These are phyloP conservation scores for Limnomonas spitsbergensis DNA, from an alignment of 139 green algal genomes.

Conservation along the genomic window DNA sequence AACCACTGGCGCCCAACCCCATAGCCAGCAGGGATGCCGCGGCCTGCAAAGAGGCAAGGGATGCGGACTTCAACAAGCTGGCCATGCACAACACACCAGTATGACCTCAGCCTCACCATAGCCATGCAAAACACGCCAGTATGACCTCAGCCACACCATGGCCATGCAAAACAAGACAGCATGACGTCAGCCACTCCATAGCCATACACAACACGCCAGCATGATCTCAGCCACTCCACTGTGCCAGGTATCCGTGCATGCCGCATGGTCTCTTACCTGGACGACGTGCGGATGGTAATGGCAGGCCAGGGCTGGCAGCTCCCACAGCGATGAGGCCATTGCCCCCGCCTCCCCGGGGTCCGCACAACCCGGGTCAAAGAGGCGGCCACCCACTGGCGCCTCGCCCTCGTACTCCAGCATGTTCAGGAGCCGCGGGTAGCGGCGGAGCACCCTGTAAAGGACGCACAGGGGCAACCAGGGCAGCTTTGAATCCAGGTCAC, in stretches of 20 bases:
- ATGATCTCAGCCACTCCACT: too few relatives aligned
- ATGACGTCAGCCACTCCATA: too few relatives aligned
- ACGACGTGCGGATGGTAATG: conserved; percentile 58
- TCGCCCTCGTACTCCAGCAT: conserved; percentile 69
- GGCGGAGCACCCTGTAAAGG: conserved; percentile 41
- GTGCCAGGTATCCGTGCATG: too few relatives aligned
- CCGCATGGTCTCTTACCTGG: conserved; percentile 14
- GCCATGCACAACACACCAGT: background rate
- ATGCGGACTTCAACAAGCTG: background rate
- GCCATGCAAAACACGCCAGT: background rate
- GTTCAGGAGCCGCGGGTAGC: conserved; percentile 52
- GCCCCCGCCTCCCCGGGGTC: conserved; percentile 54
- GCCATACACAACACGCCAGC: too few relatives aligned
- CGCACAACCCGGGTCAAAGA: conserved; percentile 33
- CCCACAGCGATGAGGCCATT: conserved; percentile 50
- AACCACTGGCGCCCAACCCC: background rate
- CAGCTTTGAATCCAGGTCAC: too few relatives aligned
- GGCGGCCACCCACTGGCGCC: conserved; percentile 40
- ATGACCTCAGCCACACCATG: too few relatives aligned
- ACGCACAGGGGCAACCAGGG: background rate
- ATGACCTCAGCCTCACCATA: conserved; percentile 1
- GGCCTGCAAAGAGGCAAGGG: conserved; percentile 24
- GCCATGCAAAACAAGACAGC: too few relatives aligned
- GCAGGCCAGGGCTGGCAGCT: conserved; percentile 35
- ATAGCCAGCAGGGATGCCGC: conserved; percentile 16